These are phyloP conservation scores for Colletotrichum sublineola DNA, from an alignment of 2,329 filamentous ascomycete genomes.

Conservation along the genomic window DNA sequence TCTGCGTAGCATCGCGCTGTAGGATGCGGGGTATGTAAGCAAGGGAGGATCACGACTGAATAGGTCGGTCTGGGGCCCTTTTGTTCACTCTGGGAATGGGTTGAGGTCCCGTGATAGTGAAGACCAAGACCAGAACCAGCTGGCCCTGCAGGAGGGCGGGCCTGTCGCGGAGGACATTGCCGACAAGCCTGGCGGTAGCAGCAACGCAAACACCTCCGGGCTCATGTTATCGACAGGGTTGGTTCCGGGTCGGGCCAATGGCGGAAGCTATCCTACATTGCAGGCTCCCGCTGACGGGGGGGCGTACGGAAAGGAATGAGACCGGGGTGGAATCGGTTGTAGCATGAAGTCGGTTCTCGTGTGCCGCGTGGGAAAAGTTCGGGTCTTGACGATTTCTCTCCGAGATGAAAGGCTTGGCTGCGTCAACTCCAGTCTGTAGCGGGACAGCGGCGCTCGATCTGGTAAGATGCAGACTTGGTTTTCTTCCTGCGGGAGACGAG, in stretches of 20 bases:
- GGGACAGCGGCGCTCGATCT: background rate
- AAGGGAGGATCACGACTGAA: background rate
- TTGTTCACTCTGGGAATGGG: background rate
- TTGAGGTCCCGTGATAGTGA: background rate
- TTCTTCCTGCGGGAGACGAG: background rate
- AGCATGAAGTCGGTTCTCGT: conserved; percentile 1
- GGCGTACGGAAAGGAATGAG: background rate
- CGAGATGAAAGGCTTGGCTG: conserved; percentile 16
- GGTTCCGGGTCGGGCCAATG: conserved; percentile 21
- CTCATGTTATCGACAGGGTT: conserved; percentile 3
- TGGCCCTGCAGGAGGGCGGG: conserved; percentile 7
- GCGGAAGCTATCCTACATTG: conserved; percentile 5
- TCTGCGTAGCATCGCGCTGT: background rate
- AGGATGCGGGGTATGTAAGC: conserved; percentile 29
- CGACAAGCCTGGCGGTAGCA: conserved; percentile 27
- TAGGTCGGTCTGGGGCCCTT: background rate
- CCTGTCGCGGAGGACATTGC: conserved; percentile 30
- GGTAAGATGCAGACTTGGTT: background rate
- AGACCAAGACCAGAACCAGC: background rate
- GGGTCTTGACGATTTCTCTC: conserved; percentile 24
- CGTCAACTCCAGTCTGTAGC: background rate
- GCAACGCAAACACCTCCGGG: conserved; percentile 7
- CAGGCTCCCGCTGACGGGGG: conserved; percentile 10
- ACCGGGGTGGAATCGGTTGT: background rate
- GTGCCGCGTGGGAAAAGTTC: conserved; percentile 24